Base-by-base conservation (phyloP, 2,329 filamentous ascomycete genomes). In the Grosmannia clavigera region DNA sequence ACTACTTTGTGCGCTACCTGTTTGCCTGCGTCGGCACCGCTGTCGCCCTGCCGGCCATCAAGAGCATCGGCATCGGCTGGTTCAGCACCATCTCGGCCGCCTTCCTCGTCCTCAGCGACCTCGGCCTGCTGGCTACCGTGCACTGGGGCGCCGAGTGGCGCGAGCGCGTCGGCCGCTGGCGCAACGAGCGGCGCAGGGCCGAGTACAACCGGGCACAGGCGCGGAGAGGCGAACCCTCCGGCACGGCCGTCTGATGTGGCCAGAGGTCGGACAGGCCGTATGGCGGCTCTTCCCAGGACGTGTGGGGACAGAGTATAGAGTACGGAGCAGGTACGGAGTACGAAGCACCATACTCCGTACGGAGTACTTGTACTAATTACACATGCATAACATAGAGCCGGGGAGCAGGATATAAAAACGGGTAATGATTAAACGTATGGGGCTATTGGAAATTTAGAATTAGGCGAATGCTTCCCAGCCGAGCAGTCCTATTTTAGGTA, bases 41-140 rank as follows among this genome's bases (percentile, higher is more conserved):
- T 0, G 81, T 83, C 1, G 88, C 88, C 59, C 75, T 94, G 60
- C 90, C 90, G 0, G 86, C 85, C 1, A 79, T 91, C n/a, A 76
- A 90, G 62, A 74, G 71, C 35, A 86, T 94, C 59, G 89, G 90
- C 3, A 84, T 92, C 0, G 90, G 89, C 0, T 92, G 88, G 87
- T 92, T 91, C 69, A 85, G 80, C 54, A 91, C 88, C 1, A 85
- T 91, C 61, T 82, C 78, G 56, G 80, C 83, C 0, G 60, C 71
- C 0, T 86, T 87, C 62, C 67, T 87, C 56, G 67, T 81, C 1
- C 65, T 71, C 3, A 72, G 75, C 19, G 74, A 81, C 0, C 66
- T 68, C 0, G 72, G 72, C 9, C 72, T 80, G 0, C 78, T 75
- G 72, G 69, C 76, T 2, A 78, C 76, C 1, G 76, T 79, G 3